phyloP scores from a whole-genome alignment of 2,329 filamentous ascomycete genomes.

The Rhynchosporium graminicola region DNA sequence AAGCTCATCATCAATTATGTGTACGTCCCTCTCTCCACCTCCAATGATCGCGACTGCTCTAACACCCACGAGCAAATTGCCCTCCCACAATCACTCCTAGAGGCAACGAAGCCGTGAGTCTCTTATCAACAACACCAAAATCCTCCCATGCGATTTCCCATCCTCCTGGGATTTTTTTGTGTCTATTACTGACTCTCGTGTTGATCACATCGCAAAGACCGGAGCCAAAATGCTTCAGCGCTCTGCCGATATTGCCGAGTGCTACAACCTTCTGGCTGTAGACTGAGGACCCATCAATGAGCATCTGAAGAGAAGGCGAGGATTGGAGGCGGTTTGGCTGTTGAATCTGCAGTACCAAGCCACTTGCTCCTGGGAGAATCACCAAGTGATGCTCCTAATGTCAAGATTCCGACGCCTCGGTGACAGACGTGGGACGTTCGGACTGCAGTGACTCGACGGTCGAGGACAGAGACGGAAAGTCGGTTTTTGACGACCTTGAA shows the following conservation, averaged over 20 bases:
- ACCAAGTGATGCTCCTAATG: neutral
- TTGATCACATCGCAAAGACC: neutral
- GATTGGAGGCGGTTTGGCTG: conserved; percentile 36
- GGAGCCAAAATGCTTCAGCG: neutral
- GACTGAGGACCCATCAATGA: neutral
- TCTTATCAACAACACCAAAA: neutral
- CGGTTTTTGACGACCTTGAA: neutral
- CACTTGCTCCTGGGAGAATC: neutral
- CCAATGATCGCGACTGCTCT: neutral
- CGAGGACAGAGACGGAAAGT: neutral
- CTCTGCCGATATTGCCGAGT: neutral
- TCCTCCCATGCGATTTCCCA: neutral
- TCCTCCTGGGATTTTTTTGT: neutral
- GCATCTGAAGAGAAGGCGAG: neutral
- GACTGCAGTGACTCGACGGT: neutral
- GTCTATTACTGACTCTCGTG: neutral
- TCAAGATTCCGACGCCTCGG: neutral
- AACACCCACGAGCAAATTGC: neutral
- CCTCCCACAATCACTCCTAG: neutral
- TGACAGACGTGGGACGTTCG: neutral
- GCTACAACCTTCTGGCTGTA: neutral
- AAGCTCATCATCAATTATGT: neutral
- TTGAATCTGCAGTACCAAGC: conserved; percentile 33
- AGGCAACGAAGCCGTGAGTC: neutral
- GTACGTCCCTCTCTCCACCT: neutral